Conservation (phyloP, 73 alveolate species). For the Paraurostyla sp. region DNA sequence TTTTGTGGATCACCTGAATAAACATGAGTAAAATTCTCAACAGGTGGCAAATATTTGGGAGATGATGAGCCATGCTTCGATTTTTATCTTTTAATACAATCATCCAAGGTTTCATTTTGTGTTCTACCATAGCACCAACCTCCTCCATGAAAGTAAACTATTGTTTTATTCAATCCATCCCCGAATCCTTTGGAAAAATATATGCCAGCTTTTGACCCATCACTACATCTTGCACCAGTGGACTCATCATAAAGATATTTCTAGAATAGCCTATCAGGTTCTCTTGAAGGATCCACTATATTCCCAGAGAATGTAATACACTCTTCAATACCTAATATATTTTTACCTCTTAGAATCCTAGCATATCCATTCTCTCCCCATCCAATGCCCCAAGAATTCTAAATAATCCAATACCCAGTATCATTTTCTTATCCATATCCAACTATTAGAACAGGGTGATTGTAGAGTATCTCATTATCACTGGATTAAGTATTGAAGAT, state of each 20-base stretch:
- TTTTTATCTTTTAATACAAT: not conserved
- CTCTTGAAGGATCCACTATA: not conserved
- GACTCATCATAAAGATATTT: not conserved
- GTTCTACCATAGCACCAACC: constrained; percentile 45
- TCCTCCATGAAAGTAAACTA: constrained; percentile 14
- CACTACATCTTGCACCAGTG: constrained; percentile 29
- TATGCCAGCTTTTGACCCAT: not conserved
- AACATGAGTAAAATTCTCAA: not conserved
- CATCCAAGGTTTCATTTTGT: not conserved
- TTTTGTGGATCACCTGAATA: not conserved
- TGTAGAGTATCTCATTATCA: too few species aligned
- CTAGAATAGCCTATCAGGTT: not conserved
- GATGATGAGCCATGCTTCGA: constrained; percentile 31
- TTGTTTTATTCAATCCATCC: not conserved
- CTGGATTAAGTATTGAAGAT: too few species aligned
- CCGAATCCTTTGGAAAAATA: constrained; percentile 30
- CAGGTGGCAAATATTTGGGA: not conserved
- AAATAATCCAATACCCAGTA: constrained; percentile 30
- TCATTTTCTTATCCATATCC: constrained; percentile 50
- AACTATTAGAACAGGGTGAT: not conserved
- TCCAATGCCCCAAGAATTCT: constrained; percentile 29
- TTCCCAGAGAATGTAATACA: not conserved
- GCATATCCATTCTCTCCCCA: constrained; percentile 54
- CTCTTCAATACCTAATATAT: not conserved
- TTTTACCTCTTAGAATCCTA: constrained; percentile 5